Percentiles rank a stretch among this genome's conserved stretches.
phyloP scores from a whole-genome alignment of 2,329 filamentous ascomycete species.

The Pleoardoris graminearum region DNA sequence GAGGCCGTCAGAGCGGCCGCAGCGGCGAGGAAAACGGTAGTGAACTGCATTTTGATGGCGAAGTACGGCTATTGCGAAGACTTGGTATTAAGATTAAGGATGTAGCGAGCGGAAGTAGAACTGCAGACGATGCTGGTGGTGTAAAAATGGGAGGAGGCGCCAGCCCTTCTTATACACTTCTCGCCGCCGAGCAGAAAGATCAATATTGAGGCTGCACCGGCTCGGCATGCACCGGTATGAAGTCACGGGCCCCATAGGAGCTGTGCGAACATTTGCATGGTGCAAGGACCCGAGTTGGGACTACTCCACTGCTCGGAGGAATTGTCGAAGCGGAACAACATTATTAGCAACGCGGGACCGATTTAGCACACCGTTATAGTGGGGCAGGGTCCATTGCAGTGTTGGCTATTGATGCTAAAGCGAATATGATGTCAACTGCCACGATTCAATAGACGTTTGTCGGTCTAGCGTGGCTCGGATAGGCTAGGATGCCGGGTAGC shows the following conservation, averaged over 20 bases:
- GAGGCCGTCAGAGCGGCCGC: conserved; percentile 41
- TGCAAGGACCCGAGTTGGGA: neutral
- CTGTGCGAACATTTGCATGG: conserved; percentile 1
- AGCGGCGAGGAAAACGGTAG: conserved; percentile 27
- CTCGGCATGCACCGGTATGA: conserved; percentile 25
- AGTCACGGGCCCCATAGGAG: conserved; percentile 14
- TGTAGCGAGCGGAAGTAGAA: neutral
- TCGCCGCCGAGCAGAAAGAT: conserved; percentile 5
- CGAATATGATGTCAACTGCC: conserved; percentile 4
- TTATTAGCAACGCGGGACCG: neutral
- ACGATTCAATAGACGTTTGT: neutral
- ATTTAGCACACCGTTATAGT: neutral
- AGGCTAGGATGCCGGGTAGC: neutral
- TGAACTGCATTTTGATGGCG: conserved; percentile 39
- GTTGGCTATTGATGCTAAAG: neutral
- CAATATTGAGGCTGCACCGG: conserved; percentile 16
- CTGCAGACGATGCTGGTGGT: neutral
- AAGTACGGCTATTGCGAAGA: conserved; percentile 9
- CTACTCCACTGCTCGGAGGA: conserved; percentile 5
- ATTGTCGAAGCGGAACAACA: neutral
- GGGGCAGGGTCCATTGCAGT: neutral
- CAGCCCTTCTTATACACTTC: neutral
- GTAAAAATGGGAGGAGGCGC: neutral
- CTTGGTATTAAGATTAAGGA: conserved; percentile 1
- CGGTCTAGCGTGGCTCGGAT: neutral